Evolutionary conservation across 805 yeast species (phyloP).

Genomic region (Candida sonorensis): DNA sequence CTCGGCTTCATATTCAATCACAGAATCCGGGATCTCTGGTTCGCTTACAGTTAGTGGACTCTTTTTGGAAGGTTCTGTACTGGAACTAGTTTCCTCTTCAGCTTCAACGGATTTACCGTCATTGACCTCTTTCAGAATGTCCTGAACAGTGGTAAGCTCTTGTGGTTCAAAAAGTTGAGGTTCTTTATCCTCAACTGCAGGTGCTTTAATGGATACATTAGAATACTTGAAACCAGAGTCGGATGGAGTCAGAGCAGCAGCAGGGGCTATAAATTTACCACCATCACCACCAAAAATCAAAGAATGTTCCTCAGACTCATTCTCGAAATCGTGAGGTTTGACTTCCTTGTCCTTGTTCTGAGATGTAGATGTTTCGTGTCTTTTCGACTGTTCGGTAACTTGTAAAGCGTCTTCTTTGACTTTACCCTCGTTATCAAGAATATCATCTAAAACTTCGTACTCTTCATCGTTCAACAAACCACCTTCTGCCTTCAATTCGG

Average conservation of each 20-base stretch:
- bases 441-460: conserved; percentile 44
- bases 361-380: not conserved
- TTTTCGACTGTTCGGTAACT: conserved; percentile 14
- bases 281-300: conserved; percentile 27
- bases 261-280: conserved; percentile 29
- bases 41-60: too few species aligned
- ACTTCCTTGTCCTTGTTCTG: too few species aligned
- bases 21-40: conserved; percentile 28
- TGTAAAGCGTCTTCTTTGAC: conserved; percentile 42
- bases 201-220: conserved; percentile 6
- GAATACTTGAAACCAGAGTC: conserved; percentile 13
- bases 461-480: conserved; percentile 55
- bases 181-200: conserved; percentile 3
- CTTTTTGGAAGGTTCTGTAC: conserved; percentile 4
- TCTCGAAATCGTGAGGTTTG: too few species aligned
- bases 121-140: conserved; percentile 27
- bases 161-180: conserved; percentile 18
- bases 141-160: conserved; percentile 22
- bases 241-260: conserved; percentile 21
- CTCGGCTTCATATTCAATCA: conserved; percentile 31
- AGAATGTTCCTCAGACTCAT: too few species aligned
- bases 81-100: conserved; percentile 5
- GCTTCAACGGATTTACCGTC: conserved; percentile 19
- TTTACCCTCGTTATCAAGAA: conserved; percentile 48
- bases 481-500: conserved; percentile 36